phyloP scores from a whole-genome alignment of 192 early-diverging fungal genomes.

The Coemansia sp. region DNA sequence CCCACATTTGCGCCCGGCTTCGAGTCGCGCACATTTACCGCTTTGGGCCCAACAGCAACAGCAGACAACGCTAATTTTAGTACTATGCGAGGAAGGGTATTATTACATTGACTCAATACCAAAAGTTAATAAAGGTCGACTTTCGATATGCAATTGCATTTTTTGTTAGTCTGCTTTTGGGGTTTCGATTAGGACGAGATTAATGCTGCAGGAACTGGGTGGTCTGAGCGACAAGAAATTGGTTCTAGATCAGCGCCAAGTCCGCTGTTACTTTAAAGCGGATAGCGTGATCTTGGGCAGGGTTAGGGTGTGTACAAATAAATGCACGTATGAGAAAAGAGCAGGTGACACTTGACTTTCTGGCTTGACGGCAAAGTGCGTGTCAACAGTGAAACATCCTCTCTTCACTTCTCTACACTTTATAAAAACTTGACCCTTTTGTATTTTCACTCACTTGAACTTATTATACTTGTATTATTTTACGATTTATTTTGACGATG shows the following conservation, averaged over 20 bases:
- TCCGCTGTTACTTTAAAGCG: background rate
- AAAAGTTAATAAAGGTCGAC: no score
- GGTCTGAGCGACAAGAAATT: background rate
- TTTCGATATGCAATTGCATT: background rate
- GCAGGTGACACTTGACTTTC: slow-evolving; percentile 5
- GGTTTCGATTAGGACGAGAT: background rate
- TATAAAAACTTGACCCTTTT: background rate
- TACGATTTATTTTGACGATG: slow-evolving; percentile 4
- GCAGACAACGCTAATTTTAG: background rate
- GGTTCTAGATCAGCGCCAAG: slow-evolving; percentile 2
- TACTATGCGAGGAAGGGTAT: background rate
- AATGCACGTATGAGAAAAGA: background rate
- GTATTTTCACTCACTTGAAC: background rate
- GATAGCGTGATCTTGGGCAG: background rate
- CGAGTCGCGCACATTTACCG: background rate
- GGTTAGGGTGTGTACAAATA: slow-evolving; percentile 2
- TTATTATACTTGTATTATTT: background rate
- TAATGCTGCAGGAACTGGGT: background rate
- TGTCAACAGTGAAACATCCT: background rate
- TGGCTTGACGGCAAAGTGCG: background rate
- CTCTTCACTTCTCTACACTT: background rate
- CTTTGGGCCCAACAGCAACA: background rate
- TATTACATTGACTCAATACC: background rate
- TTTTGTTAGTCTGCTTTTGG: background rate
- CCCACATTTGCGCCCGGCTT: no score